Conservation (phyloP, 805 yeast genomes). For the Jamesozyma hellenica region DNA sequence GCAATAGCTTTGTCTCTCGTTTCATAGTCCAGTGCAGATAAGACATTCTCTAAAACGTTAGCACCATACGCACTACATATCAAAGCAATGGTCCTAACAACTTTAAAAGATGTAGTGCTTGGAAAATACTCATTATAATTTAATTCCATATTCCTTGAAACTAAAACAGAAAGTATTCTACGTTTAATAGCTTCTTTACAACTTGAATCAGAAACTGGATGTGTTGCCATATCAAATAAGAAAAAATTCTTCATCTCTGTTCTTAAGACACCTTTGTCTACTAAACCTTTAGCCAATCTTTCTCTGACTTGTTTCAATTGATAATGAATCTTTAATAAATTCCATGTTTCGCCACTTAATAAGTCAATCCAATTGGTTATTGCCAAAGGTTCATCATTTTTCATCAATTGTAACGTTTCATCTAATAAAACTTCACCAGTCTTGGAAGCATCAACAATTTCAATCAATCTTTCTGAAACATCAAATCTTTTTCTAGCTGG, state of each 20-base stretch:
- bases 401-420: slow-evolving; percentile 86
- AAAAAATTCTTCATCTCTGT: slow-evolving; percentile 93
- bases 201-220: slow-evolving; percentile 80
- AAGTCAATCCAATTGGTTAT: slow-evolving; percentile 91
- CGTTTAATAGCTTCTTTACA: slow-evolving; percentile 74
- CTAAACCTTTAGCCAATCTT: slow-evolving; percentile 89
- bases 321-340: slow-evolving; percentile 83
- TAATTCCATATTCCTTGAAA: slow-evolving; percentile 57
- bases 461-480: slow-evolving; percentile 75
- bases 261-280: slow-evolving; percentile 91
- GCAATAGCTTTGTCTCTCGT: slow-evolving; percentile 86
- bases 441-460: slow-evolving; percentile 72
- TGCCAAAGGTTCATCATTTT: slow-evolving; percentile 64
- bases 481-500: slow-evolving; percentile 86
- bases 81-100: slow-evolving; percentile 69
- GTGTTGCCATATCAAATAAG: slow-evolving; percentile 96
- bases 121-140: slow-evolving; percentile 59
- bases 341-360: slow-evolving; percentile 95
- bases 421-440: slow-evolving; percentile 94
- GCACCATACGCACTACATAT: slow-evolving; percentile 92
- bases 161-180: slow-evolving; percentile 60
- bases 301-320: slow-evolving; percentile 97
- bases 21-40: slow-evolving; percentile 67
- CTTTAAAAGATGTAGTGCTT: slow-evolving; percentile 51
- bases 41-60: slow-evolving; percentile 85